Percentiles rank a stretch among this genome's conserved stretches.
Evolutionary conservation across 2,329 filamentous ascomycete species (phyloP).

Genomic region (Chaetomium sp.): DNA sequence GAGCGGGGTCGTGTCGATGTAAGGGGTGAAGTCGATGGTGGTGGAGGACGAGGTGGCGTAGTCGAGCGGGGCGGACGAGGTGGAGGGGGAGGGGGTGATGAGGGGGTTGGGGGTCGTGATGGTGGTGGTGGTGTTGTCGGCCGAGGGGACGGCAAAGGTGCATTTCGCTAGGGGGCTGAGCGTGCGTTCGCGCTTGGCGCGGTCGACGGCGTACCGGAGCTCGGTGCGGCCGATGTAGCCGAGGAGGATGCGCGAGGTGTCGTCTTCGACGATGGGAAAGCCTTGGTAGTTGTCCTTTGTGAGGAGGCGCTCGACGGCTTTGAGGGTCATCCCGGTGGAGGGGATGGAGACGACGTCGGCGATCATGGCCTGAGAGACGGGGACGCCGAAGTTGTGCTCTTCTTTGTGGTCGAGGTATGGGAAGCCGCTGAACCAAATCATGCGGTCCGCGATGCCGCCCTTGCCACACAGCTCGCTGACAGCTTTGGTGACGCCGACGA

Average conservation of each 20-base stretch:
- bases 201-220: constrained; percentile 84
- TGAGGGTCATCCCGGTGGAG: constrained; percentile 70
- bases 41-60: constrained; percentile 26
- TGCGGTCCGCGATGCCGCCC: constrained; percentile 93
- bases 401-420: constrained; percentile 97
- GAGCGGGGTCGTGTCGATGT: constrained; percentile 85
- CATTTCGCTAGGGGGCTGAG: constrained; percentile 72
- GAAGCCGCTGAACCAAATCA: constrained; percentile 99
- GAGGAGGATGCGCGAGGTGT: constrained; percentile 68
- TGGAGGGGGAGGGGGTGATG: constrained; percentile 33
- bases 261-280: constrained; percentile 85
- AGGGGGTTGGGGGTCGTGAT: constrained; percentile 44
- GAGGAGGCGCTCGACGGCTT: constrained; percentile 75
- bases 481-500: constrained; percentile 94
- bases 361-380: constrained; percentile 89
- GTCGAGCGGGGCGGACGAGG: constrained; percentile 51
- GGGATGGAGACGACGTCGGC: constrained; percentile 73
- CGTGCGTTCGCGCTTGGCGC: constrained; percentile 69
- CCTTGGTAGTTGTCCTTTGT: constrained; percentile 83
- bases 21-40: constrained; percentile 77
- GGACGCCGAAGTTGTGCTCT: constrained; percentile 93
- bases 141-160: constrained; percentile 61
- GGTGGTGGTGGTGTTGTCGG: constrained; percentile 20
- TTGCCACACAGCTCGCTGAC: constrained; percentile 91
- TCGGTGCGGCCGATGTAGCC: constrained; percentile 95